These are phyloP conservation scores for Candida khao-thaluensis DNA, from an alignment of 805 yeast species.

Conservation along the genomic window DNA sequence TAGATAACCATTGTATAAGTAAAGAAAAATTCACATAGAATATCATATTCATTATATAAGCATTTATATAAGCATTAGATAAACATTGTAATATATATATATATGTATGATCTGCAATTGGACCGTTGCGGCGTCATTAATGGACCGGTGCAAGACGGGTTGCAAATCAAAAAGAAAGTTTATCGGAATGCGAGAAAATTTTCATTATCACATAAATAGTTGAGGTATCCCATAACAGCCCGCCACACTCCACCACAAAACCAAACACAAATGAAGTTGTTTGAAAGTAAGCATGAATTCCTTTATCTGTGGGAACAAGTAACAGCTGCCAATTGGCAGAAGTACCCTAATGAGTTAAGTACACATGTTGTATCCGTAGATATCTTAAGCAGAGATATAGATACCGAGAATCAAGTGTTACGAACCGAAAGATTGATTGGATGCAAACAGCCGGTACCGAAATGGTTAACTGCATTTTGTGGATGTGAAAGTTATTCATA, in stretches of 20 bases:
- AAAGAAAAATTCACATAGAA: too few relatives aligned
- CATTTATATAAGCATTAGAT: too few relatives aligned
- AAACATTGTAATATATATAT: too few relatives aligned
- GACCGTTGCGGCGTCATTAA: background rate
- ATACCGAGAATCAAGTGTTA: conserved; percentile 48
- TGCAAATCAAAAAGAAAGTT: conserved; percentile 10
- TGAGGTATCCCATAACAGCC: background rate
- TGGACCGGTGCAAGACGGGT: conserved; percentile 7
- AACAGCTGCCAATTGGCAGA: conserved; percentile 94
- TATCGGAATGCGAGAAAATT: conserved; percentile 3
- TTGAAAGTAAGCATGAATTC: conserved; percentile 66
- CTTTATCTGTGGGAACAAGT: conserved; percentile 91
- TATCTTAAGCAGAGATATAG: conserved; percentile 70
- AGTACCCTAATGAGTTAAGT: conserved; percentile 92
- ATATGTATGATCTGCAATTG: too few relatives aligned
- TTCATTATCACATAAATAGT: conserved; percentile 1
- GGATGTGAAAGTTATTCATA: conserved; percentile 74
- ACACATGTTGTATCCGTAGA: conserved; percentile 95
- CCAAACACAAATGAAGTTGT: conserved; percentile 63
- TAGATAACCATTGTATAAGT: too few relatives aligned
- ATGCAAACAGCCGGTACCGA: conserved; percentile 82
- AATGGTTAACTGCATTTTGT: conserved; percentile 70
- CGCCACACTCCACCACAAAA: conserved; percentile 2
- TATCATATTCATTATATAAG: too few relatives aligned
- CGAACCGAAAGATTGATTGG: conserved; percentile 86